A percentile compares a stretch with the other conserved stretches of the same genome.
Conservation (phyloP, 306 rosid genomes). For the Oxytropis ochrocephala region DNA sequence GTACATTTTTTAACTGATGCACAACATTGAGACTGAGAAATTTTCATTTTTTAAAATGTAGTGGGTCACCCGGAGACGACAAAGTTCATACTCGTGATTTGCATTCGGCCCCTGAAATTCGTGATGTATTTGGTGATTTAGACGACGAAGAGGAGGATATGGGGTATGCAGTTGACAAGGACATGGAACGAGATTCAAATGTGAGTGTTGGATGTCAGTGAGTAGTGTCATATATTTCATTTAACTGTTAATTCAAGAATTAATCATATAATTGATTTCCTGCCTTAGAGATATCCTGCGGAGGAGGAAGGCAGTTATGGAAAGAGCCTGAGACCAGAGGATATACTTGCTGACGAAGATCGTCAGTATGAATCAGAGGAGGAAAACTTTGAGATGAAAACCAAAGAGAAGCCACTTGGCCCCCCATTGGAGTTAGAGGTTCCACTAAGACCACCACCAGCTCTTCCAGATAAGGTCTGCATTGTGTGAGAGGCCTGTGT, state of each 20-base stretch:
- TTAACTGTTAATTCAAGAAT: constrained; percentile 3
- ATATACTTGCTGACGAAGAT: constrained; percentile 74
- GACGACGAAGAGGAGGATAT: constrained; percentile 70
- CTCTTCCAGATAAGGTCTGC: too few species aligned
- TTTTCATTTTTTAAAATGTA: not conserved
- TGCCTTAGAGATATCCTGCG: constrained; percentile 32
- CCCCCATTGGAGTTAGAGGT: constrained; percentile 86
- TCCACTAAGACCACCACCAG: too few species aligned
- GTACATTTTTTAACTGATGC: not conserved
- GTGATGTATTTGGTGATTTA: constrained; percentile 94
- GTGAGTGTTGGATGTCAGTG: constrained; percentile 51
- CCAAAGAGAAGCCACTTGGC: constrained; percentile 83
- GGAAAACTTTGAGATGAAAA: constrained; percentile 65
- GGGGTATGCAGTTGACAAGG: constrained; percentile 57
- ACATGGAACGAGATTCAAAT: constrained; percentile 65
- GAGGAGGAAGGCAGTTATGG: constrained; percentile 43
- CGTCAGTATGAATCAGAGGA: constrained; percentile 75
- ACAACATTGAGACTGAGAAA: not conserved
- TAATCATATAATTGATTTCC: constrained; percentile 6
- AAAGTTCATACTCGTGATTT: constrained; percentile 37
- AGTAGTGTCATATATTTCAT: constrained; percentile 2
- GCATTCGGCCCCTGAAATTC: constrained; percentile 67
- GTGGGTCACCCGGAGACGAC: constrained; percentile 57
- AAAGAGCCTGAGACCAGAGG: constrained; percentile 37
- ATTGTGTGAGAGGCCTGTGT: too few species aligned